Evolutionary conservation across 106 monocot species (phyloP).

Genomic region (Dendrobium nobile): DNA sequence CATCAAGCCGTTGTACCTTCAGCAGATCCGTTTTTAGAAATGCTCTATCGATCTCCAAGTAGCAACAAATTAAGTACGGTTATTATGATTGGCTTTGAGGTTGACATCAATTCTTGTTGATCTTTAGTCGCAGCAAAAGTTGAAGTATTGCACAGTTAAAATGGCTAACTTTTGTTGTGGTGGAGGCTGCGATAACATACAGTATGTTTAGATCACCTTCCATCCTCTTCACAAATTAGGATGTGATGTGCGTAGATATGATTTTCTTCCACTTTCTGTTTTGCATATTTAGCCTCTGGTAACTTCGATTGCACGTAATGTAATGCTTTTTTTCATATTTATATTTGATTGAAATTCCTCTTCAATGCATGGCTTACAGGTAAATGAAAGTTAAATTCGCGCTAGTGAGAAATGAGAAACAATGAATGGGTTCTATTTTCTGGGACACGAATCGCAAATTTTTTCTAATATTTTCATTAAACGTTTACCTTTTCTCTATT

Average conservation of each 20-base stretch:
- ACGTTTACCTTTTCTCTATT: no score
- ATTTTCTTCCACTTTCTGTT: background rate
- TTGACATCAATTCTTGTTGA: background rate
- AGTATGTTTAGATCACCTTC: background rate
- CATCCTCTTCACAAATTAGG: background rate
- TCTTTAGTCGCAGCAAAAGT: background rate
- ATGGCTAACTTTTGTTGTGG: background rate
- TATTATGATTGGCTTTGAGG: background rate
- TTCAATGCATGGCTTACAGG: background rate
- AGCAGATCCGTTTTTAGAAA: background rate
- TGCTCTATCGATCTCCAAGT: background rate
- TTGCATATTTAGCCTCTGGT: background rate
- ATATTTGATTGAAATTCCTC: conserved; percentile 2
- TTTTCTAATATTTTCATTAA: no score
- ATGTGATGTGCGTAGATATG: background rate
- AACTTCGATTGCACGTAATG: background rate
- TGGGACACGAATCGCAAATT: no score
- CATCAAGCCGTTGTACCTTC: background rate
- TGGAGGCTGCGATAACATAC: background rate
- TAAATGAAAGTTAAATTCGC: no score
- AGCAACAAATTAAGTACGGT: background rate
- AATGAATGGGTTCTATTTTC: no score
- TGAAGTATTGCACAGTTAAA: background rate
- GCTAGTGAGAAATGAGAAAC: no score
- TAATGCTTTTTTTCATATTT: background rate